These are phyloP conservation scores for Fusarium sp. DNA, from an alignment of 2,329 filamentous ascomycete genomes.

Conservation along the genomic window DNA sequence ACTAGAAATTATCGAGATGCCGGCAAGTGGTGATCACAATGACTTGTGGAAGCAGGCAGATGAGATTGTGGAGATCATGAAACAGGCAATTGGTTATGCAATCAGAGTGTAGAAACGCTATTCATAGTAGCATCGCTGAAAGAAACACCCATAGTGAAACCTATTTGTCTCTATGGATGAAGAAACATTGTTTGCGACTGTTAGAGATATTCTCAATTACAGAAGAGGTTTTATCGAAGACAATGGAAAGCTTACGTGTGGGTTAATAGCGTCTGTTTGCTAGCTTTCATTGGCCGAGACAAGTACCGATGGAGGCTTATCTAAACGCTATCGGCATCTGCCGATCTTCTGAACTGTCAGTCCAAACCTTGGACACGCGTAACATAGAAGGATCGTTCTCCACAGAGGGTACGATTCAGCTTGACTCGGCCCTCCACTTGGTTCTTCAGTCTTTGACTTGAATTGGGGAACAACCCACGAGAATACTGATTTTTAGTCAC, in stretches of 20 bases:
- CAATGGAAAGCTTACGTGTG: background rate
- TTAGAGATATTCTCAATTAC: background rate
- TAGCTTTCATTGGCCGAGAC: background rate
- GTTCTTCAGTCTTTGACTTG: background rate
- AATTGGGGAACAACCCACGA: background rate
- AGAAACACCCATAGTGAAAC: background rate
- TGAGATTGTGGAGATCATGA: background rate
- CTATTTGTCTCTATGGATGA: accelerated
- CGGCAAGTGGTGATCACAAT: background rate
- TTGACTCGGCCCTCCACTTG: background rate
- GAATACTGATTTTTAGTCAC: background rate
- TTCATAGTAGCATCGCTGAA: background rate
- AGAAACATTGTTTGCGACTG: background rate
- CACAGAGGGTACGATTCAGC: background rate
- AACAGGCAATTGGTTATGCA: background rate
- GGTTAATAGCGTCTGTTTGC: background rate
- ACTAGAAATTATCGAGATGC: background rate
- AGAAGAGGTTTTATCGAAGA: background rate
- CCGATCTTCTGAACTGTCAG: background rate
- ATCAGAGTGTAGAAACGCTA: background rate
- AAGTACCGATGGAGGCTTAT: background rate
- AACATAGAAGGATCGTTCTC: background rate
- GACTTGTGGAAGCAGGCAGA: background rate
- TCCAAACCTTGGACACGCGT: background rate
- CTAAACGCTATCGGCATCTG: background rate